Evolutionary conservation across 805 yeast species (phyloP).

Genomic region (Debaryomyces maramus): DNA sequence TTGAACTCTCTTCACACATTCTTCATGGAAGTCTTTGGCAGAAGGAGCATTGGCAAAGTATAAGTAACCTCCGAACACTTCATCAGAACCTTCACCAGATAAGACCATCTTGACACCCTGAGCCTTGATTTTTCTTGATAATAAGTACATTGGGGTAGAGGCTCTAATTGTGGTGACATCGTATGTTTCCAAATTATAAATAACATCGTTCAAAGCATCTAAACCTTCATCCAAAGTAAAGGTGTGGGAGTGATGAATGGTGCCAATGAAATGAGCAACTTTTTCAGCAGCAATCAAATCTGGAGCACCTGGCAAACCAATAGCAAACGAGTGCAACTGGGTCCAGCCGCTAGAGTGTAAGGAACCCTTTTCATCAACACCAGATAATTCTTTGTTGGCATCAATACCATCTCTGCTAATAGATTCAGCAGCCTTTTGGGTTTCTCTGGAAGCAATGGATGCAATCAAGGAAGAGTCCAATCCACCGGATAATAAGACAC

Average conservation of each 20-base stretch:
- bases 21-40: constrained; percentile 89
- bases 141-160: constrained; percentile 96
- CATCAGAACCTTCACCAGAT: constrained; percentile 99
- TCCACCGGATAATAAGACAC: constrained; percentile 96
- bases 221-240: constrained; percentile 96
- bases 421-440: constrained; percentile 65
- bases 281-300: constrained; percentile 94
- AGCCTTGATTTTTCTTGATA: constrained; percentile 96
- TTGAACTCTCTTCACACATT: constrained; percentile 93
- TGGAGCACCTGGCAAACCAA: constrained; percentile 97
- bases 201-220: constrained; percentile 92
- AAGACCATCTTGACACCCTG: constrained; percentile 99
- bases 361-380: constrained; percentile 88
- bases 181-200: constrained; percentile 92
- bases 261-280: constrained; percentile 94
- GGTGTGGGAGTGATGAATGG: constrained; percentile 96
- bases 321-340: constrained; percentile 90
- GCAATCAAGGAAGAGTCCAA: constrained; percentile 96
- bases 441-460: constrained; percentile 95
- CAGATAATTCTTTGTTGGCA: constrained; percentile 75
- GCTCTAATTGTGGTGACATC: constrained; percentile 99
- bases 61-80: constrained; percentile 96
- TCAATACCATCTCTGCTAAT: constrained; percentile 50
- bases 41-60: constrained; percentile 97
- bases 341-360: constrained; percentile 76